Evolutionary conservation across 176 grass and related monocot species (phyloP).

Genomic region (Avena sativa): DNA sequence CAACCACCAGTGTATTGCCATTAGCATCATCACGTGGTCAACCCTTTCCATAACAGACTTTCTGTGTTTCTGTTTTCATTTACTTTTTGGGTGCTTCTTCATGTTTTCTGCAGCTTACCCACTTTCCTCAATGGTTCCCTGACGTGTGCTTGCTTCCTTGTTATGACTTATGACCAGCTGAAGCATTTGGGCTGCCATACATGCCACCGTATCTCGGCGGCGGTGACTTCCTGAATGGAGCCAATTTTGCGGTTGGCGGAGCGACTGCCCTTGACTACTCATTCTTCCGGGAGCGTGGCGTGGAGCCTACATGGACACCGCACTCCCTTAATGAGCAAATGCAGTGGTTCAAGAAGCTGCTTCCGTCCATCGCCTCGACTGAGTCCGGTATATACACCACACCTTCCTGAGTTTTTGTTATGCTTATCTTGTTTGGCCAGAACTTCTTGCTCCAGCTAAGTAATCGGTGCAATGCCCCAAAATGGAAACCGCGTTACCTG

Average conservation of each 20-base stretch:
- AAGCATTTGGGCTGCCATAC: slow-evolving; percentile 78
- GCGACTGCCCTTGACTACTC: slow-evolving; percentile 68
- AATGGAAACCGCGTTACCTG: not conserved
- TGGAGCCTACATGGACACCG: slow-evolving; percentile 64
- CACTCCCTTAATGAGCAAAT: slow-evolving; percentile 75
- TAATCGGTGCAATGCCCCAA: not conserved
- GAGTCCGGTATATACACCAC: slow-evolving; percentile 35
- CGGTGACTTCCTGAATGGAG: slow-evolving; percentile 63
- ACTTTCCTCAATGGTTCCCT: not conserved
- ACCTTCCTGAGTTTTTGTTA: slow-evolving; percentile 19
- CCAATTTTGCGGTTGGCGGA: slow-evolving; percentile 83
- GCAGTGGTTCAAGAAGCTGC: slow-evolving; percentile 83
- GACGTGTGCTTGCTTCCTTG: slow-evolving; percentile 36
- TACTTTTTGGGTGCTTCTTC: slow-evolving; percentile 7
- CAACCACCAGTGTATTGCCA: slow-evolving; percentile 47
- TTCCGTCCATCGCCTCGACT: slow-evolving; percentile 45
- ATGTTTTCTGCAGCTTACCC: slow-evolving; percentile 31
- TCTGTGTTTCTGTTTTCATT: not conserved
- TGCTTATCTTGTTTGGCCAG: not conserved
- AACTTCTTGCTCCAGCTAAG: not conserved
- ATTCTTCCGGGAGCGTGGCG: slow-evolving; percentile 66
- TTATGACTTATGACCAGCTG: slow-evolving; percentile 55
- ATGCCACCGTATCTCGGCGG: slow-evolving; percentile 73
- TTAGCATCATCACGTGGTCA: slow-evolving; percentile 46
- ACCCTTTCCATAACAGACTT: slow-evolving; percentile 37